These are phyloP conservation scores for Kwoniella shivajii DNA, from an alignment of 1,284 basidiomycete genomes.

Conservation along the genomic window DNA sequence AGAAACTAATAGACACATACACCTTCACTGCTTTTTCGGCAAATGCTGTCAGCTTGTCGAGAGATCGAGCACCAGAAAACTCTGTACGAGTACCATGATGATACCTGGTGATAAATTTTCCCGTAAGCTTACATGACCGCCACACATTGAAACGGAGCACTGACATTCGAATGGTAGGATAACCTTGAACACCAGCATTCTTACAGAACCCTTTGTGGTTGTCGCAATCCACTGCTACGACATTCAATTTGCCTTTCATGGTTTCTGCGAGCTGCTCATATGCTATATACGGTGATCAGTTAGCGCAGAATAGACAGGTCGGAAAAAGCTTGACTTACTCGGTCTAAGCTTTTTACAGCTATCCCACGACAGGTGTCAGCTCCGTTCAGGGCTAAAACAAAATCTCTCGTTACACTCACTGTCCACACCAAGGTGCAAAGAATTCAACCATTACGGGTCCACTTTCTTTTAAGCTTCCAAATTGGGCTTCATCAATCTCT, in stretches of 20 bases:
- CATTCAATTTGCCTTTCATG: constrained; percentile 68
- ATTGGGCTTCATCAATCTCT: constrained; percentile 60
- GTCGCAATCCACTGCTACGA: constrained; percentile 87
- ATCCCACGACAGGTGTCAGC: neutral
- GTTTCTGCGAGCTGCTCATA: constrained; percentile 72
- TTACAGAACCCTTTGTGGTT: constrained; percentile 67
- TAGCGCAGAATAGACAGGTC: neutral
- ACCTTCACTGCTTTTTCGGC: constrained; percentile 67
- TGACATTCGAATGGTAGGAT: constrained; percentile 76
- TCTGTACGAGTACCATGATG: constrained; percentile 56
- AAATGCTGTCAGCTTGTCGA: constrained; percentile 70
- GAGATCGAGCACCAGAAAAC: constrained; percentile 48
- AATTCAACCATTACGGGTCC: constrained; percentile 84
- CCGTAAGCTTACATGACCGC: neutral
- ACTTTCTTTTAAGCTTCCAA: constrained; percentile 59
- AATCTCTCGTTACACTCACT: constrained; percentile 53
- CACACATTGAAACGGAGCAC: constrained; percentile 28
- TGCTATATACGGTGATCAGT: constrained; percentile 30
- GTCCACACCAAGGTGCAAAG: constrained; percentile 90
- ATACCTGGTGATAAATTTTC: constrained; percentile 41
- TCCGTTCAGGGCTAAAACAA: constrained; percentile 15
- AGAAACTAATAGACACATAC: constrained; percentile 57
- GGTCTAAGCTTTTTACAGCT: constrained; percentile 84
- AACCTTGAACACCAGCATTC: constrained; percentile 68
- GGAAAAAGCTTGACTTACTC: constrained; percentile 41